Conservation (phyloP, 176 grass and related monocot species). For the Oryza glaberrima region DNA sequence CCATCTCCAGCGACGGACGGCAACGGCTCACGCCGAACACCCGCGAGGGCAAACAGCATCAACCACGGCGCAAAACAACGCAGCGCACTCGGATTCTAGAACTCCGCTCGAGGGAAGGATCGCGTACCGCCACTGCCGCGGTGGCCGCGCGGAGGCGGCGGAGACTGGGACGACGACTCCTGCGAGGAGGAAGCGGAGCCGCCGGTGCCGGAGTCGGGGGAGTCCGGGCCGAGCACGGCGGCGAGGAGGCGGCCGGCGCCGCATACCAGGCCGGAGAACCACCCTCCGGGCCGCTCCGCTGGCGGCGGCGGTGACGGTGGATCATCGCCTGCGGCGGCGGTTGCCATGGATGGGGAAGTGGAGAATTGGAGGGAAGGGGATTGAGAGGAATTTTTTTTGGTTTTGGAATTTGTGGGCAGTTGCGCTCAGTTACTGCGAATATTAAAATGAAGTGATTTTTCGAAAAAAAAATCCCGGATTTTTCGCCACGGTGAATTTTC, state of each 20-base stretch:
- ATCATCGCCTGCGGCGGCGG: neutral
- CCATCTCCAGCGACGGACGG: neutral
- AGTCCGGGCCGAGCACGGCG: slow-evolving; percentile 51
- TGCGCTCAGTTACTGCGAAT: neutral
- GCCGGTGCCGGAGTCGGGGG: slow-evolving; percentile 10
- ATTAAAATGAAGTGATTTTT: neutral
- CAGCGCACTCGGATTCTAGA: neutral
- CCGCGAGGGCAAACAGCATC: neutral
- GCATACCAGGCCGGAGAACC: slow-evolving; percentile 53
- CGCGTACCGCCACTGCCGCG: neutral
- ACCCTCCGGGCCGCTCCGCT: slow-evolving; percentile 18
- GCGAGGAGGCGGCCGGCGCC: slow-evolving; percentile 59
- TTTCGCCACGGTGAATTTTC: neutral
- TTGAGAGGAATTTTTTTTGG: neutral
- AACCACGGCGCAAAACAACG: neutral
- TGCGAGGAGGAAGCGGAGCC: slow-evolving; percentile 25
- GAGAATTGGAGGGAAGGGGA: slow-evolving; percentile 13
- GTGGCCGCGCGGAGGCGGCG: neutral
- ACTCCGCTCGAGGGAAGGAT: neutral
- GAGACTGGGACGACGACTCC: slow-evolving; percentile 42
- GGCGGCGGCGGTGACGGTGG: neutral
- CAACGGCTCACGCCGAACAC: neutral
- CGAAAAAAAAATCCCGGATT: neutral
- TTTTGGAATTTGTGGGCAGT: neutral
- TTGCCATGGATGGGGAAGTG: neutral